These are phyloP conservation scores for Rhizopogon roseolus DNA, from an alignment of 768 basidiomycete species.

Conservation along the genomic window DNA sequence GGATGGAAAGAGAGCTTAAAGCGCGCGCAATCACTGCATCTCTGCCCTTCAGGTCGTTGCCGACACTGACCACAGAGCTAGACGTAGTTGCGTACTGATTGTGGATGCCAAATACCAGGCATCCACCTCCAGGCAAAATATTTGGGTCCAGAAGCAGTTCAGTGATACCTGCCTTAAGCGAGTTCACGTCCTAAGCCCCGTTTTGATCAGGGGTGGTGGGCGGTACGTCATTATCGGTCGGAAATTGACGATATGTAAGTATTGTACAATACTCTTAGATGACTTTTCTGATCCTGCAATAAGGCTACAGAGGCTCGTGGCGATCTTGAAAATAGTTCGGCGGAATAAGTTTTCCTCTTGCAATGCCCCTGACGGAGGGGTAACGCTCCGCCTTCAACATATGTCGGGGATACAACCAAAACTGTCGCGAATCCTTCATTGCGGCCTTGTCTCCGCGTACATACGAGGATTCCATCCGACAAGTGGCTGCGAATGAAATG, in stretches of 20 bases:
- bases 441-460: constrained; percentile 33
- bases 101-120: constrained; percentile 34
- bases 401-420: constrained; percentile 43
- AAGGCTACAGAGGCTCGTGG: constrained; percentile 26
- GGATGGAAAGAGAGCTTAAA: constrained; percentile 1
- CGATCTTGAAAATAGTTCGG: constrained; percentile 11
- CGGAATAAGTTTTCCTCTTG: constrained; percentile 36
- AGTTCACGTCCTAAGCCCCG: neutral
- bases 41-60: neutral
- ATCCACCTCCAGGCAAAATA: constrained; percentile 36
- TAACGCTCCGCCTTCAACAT: constrained; percentile 41
- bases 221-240: constrained; percentile 34
- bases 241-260: constrained; percentile 37
- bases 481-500: neutral
- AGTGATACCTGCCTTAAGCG: neutral
- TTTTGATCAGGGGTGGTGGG: neutral
- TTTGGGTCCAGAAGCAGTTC: constrained; percentile 26
- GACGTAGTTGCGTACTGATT: constrained; percentile 28
- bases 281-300: constrained; percentile 40
- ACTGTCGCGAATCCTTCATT: constrained; percentile 46
- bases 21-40: constrained; percentile 1
- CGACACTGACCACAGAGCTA: constrained; percentile 6
- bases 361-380: constrained; percentile 28
- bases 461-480: neutral
- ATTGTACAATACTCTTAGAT: constrained; percentile 38